Conservation (phyloP, 139 green algal genomes). For the Asterochloris erici region DNA sequence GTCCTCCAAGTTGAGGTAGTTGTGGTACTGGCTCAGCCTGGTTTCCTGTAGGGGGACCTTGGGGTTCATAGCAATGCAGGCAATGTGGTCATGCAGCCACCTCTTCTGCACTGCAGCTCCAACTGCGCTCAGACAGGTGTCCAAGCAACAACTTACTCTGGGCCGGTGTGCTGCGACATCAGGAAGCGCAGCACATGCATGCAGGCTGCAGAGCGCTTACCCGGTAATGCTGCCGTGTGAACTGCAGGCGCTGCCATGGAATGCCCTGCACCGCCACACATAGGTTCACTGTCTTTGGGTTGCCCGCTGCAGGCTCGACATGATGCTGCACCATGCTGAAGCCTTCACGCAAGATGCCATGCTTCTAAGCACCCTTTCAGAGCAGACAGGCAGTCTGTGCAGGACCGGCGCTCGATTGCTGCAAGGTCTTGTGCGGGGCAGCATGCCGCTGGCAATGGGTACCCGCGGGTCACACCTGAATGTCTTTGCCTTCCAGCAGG, state of each 20-base stretch:
- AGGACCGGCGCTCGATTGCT: background rate
- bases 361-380: too few species aligned
- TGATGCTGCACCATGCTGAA: background rate
- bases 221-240: constrained; percentile 66
- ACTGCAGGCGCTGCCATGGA: constrained; percentile 80
- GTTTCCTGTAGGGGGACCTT: constrained; percentile 11
- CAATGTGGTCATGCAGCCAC: background rate
- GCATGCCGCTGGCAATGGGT: background rate
- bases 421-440: background rate
- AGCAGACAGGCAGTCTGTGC: background rate
- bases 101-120: background rate
- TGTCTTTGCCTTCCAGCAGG: constrained; percentile 27
- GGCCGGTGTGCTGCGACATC: background rate
- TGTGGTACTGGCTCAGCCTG: constrained; percentile 68
- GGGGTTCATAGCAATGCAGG: background rate
- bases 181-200: background rate
- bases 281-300: background rate
- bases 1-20: constrained; percentile 84
- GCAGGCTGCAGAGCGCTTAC: constrained; percentile 2
- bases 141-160: background rate
- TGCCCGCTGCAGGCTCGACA: background rate
- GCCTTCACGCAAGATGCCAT: background rate
- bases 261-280: constrained; percentile 58
- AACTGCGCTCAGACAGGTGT: background rate
- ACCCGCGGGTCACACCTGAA: constrained; percentile 17